phyloP scores from a whole-genome alignment of 306 rosid genomes.

The Datisca glomerata region DNA sequence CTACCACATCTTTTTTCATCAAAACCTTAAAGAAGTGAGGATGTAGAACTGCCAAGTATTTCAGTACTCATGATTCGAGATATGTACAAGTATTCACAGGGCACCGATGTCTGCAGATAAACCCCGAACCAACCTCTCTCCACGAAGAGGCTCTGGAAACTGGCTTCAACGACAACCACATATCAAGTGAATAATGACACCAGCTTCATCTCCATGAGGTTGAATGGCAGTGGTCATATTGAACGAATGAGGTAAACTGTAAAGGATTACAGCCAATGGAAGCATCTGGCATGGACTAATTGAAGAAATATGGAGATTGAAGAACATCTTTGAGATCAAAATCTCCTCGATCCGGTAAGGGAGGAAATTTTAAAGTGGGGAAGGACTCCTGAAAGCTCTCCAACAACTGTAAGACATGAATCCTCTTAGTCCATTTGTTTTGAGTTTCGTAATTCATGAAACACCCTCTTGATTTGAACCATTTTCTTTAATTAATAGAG shows the following conservation, averaged over 20 bases:
- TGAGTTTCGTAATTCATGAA: too few relatives aligned
- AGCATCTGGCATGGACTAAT: constrained; percentile 30
- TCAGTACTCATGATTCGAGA: constrained; percentile 8
- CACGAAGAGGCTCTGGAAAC: constrained; percentile 4
- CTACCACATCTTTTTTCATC: constrained; percentile 18
- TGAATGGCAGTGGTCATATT: constrained; percentile 10
- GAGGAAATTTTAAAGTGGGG: constrained; percentile 53
- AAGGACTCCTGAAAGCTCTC: constrained; percentile 58
- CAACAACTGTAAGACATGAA: constrained; percentile 58
- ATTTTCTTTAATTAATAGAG: too few relatives aligned
- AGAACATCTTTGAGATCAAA: constrained; percentile 69
- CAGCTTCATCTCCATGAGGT: constrained; percentile 13
- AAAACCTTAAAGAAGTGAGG: constrained; percentile 9
- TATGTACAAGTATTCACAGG: constrained; percentile 18
- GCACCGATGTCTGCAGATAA: constrained; percentile 12
- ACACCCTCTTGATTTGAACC: too few relatives aligned
- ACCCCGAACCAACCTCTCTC: constrained; percentile 11
- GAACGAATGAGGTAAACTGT: constrained; percentile 8
- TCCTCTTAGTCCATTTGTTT: too few relatives aligned
- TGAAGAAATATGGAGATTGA: constrained; percentile 68
- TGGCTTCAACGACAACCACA: constrained; percentile 14
- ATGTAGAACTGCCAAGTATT: constrained; percentile 17
- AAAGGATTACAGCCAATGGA: constrained; percentile 11
- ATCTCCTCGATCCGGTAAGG: constrained; percentile 76
- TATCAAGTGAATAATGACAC: constrained; percentile 9